Conservation (phyloP, 148 eudicot species). For the Dianthus caryophyllus region DNA sequence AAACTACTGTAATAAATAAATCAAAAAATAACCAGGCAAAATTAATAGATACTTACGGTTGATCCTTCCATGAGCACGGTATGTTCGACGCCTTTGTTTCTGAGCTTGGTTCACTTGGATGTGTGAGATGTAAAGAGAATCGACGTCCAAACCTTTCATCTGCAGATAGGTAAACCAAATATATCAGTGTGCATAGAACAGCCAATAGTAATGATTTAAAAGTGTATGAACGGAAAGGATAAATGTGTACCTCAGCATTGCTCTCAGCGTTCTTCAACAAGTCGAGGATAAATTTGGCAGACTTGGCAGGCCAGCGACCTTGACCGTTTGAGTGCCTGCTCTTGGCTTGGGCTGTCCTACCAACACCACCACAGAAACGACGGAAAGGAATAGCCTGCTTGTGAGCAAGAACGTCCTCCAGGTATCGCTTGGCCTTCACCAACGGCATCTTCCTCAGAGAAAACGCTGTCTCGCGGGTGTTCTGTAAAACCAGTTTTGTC, state of each 20-base stretch:
- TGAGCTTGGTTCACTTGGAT: constrained; percentile 90
- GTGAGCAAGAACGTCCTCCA: constrained; percentile 81
- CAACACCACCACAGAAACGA: constrained; percentile 87
- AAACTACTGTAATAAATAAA: neutral
- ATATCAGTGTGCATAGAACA: neutral
- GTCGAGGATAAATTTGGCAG: constrained; percentile 69
- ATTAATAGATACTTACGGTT: constrained; percentile 44
- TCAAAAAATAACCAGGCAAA: neutral
- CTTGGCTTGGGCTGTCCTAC: constrained; percentile 90
- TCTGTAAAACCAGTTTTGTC: constrained; percentile 30
- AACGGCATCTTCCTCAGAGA: constrained; percentile 62
- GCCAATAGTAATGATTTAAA: too few relatives aligned
- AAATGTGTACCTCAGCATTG: constrained; percentile 63
- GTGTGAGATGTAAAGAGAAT: constrained; percentile 77
- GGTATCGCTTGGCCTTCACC: constrained; percentile 68
- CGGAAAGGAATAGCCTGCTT: constrained; percentile 96
- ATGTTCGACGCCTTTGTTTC: constrained; percentile 82
- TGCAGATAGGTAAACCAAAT: constrained; percentile 7
- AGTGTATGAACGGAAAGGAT: neutral
- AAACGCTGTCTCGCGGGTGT: constrained; percentile 88
- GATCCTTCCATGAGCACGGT: constrained; percentile 93
- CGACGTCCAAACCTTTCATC: constrained; percentile 89
- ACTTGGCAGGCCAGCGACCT: constrained; percentile 89
- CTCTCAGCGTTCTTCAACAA: constrained; percentile 92
- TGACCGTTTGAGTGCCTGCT: constrained; percentile 79